Evolutionary conservation across 805 yeast species (phyloP), one percentile per base, ranked within the genome.

Genomic region (Nakazawaea anatomiae): DNA sequence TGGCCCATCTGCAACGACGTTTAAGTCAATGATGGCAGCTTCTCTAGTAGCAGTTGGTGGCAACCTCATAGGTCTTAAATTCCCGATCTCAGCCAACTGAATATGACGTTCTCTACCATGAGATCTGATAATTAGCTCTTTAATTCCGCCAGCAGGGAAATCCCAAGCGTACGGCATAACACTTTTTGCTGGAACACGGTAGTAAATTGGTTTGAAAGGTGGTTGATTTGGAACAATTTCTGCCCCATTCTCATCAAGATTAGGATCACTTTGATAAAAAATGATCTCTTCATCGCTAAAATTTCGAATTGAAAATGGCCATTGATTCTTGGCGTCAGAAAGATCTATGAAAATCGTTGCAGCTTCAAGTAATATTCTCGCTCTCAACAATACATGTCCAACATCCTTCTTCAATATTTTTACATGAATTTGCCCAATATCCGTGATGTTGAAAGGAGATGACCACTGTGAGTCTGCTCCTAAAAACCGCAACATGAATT

Each of bases 91-190:
- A 0, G 96, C 94, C 48, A 94, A 68, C 60, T 89, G 95, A 25
- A 95, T 76, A 44, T 82, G 80, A 52, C 97, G 75, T 61, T 87
- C 91, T 31, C 84, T 74, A 1, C 87, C 87, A 46, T 84, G 85
- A 9, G 86, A 75, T 52, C 90, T 73, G 35, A 94, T 66, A 4
- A 89, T 75, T 34, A 94, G 68, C 60, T 91, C 97, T 64, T 90
- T 91, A 44, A 85, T 77, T 8, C 79, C 70, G 0, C 96, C 97
- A 48, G 95, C 89, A 1, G 99, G 99, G 67, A 79, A 94, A 64
- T 94, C 99, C 91, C 97, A 94, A 0, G 99, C 89, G 65, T 94
- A 94, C 0, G 98, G 97, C 98, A 94, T 94, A 2, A 89, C 96
- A 67, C 96, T 87, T 60, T 81, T 82, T 1, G 96, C 82, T 0